Base-by-base conservation (phyloP, 2,329 filamentous ascomycete genomes). In the Colletotrichum spinosum region DNA sequence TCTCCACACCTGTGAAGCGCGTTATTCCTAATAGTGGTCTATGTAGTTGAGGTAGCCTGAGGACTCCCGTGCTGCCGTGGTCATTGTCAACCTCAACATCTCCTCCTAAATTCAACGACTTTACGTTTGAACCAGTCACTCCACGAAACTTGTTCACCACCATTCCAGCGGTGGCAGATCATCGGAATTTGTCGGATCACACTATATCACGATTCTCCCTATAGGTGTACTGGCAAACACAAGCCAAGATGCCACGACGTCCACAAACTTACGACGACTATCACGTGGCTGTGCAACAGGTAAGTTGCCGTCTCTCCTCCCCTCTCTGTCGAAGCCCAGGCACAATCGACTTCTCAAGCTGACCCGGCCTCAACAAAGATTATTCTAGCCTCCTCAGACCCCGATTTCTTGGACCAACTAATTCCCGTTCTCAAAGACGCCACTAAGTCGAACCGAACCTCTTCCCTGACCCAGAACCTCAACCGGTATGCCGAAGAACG, bases 401-500 rank as follows among this genome's bases (percentile, higher is more conserved):
- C 91, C 54, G 96, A 99, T 73, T 98, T 97, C 74, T 89, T 99
- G 69, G 96, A 98, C 76, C 95, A 97, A 75, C 83, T 99, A 55
- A 97, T 98, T 52, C 95, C 94, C 9, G 92, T 97, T 2, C 90
- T 99, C 68, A 96, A 94, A 81, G 95, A 97, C 85, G 94, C 93
- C 70, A 89, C 92, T 68, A 84, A 88, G 72, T 89, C 92, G 60
- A 90, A 92, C 74, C 86, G 92, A 73, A 90, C 90, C 7, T 84
- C 84, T 44, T 88, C 90, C 64, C 85, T 99, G 45, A 88, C 94
- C 53, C 90, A 94, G 71, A 92, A 92, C 67, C 84, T 97, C 60
- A 88, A 90, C 50, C 89, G 90, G 70, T 97, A 97, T 77, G 92
- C 94, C 39, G 90, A 91, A 70, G 92, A 96, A 51, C 90, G 94